Conservation (phyloP, 2,329 filamentous ascomycete genomes). For the Periconia macrospinosa region DNA sequence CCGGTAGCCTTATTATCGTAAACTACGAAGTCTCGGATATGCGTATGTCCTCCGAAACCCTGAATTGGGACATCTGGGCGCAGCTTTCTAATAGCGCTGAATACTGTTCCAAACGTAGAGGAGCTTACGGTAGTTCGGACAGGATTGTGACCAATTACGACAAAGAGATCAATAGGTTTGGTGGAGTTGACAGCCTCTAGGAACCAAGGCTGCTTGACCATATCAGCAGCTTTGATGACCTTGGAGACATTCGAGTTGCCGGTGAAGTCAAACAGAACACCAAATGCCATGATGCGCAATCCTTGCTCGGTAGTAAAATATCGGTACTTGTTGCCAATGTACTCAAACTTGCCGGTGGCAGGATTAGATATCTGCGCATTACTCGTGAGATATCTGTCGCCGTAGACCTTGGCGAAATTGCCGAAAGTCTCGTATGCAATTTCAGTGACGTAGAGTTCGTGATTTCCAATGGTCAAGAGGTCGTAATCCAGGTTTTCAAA, state of each 20-base stretch:
- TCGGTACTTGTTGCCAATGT: slow-evolving; percentile 51
- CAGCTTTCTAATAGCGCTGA: slow-evolving; percentile 60
- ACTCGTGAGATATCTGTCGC: slow-evolving; percentile 57
- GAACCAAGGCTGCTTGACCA: slow-evolving; percentile 63
- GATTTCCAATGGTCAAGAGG: slow-evolving; percentile 61
- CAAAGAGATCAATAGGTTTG: slow-evolving; percentile 64
- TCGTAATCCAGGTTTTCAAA: slow-evolving; percentile 59
- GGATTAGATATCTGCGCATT: slow-evolving; percentile 56
- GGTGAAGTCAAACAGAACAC: slow-evolving; percentile 53
- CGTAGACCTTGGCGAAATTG: slow-evolving; percentile 61
- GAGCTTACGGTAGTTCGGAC: slow-evolving; percentile 51
- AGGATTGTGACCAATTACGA: slow-evolving; percentile 67
- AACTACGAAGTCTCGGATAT: slow-evolving; percentile 66
- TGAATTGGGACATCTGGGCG: slow-evolving; percentile 64
- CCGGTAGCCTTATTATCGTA: slow-evolving; percentile 65
- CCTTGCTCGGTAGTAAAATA: slow-evolving; percentile 54
- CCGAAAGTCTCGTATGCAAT: slow-evolving; percentile 65
- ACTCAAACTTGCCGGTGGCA: slow-evolving; percentile 46
- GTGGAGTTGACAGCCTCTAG: slow-evolving; percentile 56
- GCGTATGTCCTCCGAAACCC: slow-evolving; percentile 66
- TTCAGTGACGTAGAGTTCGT: slow-evolving; percentile 66
- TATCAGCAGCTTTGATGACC: slow-evolving; percentile 57
- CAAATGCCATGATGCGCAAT: slow-evolving; percentile 57
- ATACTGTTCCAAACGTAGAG: slow-evolving; percentile 53
- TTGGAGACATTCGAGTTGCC: slow-evolving; percentile 65